Evolutionary conservation across 305 asterid genomes (phyloP).

Genomic region (Euphrasia arctica): DNA sequence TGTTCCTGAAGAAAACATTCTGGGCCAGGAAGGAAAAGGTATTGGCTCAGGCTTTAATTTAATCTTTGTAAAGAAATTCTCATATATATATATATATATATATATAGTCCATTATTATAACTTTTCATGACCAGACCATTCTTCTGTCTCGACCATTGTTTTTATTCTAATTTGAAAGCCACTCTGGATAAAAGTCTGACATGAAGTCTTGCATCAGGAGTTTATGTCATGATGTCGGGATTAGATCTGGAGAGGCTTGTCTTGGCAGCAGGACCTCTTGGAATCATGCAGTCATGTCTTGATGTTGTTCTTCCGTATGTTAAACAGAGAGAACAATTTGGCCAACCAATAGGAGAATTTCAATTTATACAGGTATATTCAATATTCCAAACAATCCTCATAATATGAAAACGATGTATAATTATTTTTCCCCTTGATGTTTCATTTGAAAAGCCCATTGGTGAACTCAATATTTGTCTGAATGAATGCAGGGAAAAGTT

Average conservation of each 20-base stretch:
- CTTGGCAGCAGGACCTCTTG: constrained; percentile 92
- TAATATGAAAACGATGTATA: background rate
- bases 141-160: no score
- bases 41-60: constrained; percentile 8
- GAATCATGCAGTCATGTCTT: constrained; percentile 95
- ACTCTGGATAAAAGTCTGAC: constrained; percentile 20
- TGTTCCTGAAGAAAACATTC: constrained; percentile 83
- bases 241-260: constrained; percentile 97
- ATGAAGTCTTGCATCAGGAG: constrained; percentile 60
- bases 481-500: constrained; percentile 74
- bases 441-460: background rate
- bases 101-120: no score
- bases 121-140: no score
- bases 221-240: constrained; percentile 98
- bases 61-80: no score
- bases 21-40: constrained; percentile 99
- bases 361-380: constrained; percentile 77
- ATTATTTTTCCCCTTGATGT: background rate
- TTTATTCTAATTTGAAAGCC: constrained; percentile 4
- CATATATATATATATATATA: no score
- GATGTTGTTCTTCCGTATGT: constrained; percentile 91
- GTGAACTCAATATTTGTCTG: constrained; percentile 23
- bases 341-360: constrained; percentile 86
- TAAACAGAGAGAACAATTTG: constrained; percentile 89
- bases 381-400: constrained; percentile 23